phyloP scores from a whole-genome alignment of 2,329 filamentous ascomycete species.

The Aspergillus sp. region DNA sequence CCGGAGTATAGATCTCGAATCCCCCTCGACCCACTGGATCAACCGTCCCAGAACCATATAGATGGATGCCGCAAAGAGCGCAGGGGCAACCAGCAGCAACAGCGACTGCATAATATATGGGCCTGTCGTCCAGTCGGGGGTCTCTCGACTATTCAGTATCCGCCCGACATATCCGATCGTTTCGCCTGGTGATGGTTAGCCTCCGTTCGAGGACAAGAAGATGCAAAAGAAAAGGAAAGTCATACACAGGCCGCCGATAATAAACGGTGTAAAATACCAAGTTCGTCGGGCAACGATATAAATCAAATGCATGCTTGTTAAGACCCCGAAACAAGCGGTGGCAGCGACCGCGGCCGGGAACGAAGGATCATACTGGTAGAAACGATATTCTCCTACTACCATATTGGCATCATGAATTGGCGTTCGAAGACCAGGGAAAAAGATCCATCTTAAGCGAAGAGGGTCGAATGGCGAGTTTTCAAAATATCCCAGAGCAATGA shows the following conservation, averaged over 20 bases:
- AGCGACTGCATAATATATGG: slow-evolving; percentile 37
- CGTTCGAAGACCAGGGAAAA: neutral
- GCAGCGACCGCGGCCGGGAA: no score
- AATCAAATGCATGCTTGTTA: no score
- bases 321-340: no score
- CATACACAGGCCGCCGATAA: neutral
- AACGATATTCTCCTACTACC: neutral
- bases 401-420: neutral
- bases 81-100: slow-evolving; percentile 38
- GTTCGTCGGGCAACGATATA: neutral
- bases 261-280: neutral
- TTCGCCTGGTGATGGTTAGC: slow-evolving; percentile 42
- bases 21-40: slow-evolving; percentile 32
- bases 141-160: slow-evolving; percentile 3
- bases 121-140: slow-evolving; percentile 10
- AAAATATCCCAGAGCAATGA: neutral
- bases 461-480: neutral
- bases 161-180: slow-evolving; percentile 31
- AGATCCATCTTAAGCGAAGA: neutral
- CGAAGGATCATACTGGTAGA: neutral
- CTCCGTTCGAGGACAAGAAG: neutral
- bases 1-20: slow-evolving; percentile 31
- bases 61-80: slow-evolving; percentile 41
- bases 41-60: slow-evolving; percentile 43
- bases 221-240: neutral